A percentile compares a stretch with the other conserved stretches of the same genome.
These are phyloP conservation scores for Quercus mongolica DNA, from an alignment of 306 rosid species.

Conservation along the genomic window DNA sequence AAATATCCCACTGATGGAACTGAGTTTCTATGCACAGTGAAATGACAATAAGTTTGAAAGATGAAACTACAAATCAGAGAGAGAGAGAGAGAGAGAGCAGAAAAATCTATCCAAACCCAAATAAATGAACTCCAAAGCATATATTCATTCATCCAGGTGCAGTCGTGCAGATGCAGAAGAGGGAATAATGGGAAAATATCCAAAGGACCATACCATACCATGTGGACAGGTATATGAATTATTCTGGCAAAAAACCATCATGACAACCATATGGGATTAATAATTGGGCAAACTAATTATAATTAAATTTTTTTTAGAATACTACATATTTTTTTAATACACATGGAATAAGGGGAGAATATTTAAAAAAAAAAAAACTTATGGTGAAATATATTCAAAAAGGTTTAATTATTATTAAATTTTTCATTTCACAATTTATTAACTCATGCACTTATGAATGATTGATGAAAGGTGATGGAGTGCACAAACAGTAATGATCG, in stretches of 20 bases:
- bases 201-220: neutral
- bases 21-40: neutral
- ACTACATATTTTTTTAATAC: too few species aligned
- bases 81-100: neutral
- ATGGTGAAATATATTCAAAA: too few species aligned
- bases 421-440: too few species aligned
- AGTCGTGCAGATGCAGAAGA: neutral
- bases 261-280: neutral
- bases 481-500: too few species aligned
- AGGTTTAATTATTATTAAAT: too few species aligned
- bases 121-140: neutral
- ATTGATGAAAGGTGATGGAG: accelerated
- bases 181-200: constrained; percentile 7
- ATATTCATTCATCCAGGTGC: neutral
- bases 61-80: neutral
- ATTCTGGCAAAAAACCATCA: neutral
- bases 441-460: accelerated
- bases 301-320: too few species aligned
- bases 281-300: too few species aligned
- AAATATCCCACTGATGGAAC: too few species aligned
- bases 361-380: too few species aligned
- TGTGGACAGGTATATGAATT: constrained; percentile 10
- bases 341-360: too few species aligned
- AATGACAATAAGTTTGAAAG: neutral
- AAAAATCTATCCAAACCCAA: too few species aligned